phyloP scores from a whole-genome alignment of 495 filamentous ascomycete species.

The Penicillium samsonianum region DNA sequence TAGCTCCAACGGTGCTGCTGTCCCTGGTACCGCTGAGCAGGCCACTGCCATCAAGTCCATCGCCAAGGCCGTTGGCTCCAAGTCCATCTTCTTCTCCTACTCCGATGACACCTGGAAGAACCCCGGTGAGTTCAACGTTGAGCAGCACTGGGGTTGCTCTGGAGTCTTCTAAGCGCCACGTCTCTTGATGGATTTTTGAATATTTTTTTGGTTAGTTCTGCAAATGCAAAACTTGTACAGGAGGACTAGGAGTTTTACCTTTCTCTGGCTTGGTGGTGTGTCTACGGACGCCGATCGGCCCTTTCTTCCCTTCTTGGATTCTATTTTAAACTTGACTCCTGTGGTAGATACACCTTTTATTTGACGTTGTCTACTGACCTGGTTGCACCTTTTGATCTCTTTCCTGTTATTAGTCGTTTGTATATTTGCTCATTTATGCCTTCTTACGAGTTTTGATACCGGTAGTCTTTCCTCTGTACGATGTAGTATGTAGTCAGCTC shows the following conservation, averaged over 20 bases:
- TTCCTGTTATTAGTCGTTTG: slow-evolving; percentile 26
- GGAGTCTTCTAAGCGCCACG: slow-evolving; percentile 47
- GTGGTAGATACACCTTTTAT: slow-evolving; percentile 45
- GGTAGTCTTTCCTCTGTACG: slow-evolving; percentile 16
- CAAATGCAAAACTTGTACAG: slow-evolving; percentile 38
- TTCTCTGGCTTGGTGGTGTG: slow-evolving; percentile 17
- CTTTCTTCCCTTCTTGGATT: slow-evolving; percentile 22
- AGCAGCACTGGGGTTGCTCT: slow-evolving; percentile 75
- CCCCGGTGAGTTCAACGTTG: slow-evolving; percentile 66
- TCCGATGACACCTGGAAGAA: slow-evolving; percentile 81
- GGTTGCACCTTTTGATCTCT: slow-evolving; percentile 35
- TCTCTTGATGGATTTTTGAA: slow-evolving; percentile 22
- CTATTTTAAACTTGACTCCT: slow-evolving; percentile 33
- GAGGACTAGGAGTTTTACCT: slow-evolving; percentile 34
- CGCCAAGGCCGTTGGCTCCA: slow-evolving; percentile 51
- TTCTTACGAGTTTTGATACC: slow-evolving; percentile 24
- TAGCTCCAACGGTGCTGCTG: slow-evolving; percentile 65
- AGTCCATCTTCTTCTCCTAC: slow-evolving; percentile 78
- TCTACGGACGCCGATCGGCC: slow-evolving; percentile 1
- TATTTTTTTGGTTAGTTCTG: slow-evolving; percentile 18
- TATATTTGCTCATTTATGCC: slow-evolving; percentile 36
- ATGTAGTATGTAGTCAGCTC: not conserved
- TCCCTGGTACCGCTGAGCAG: slow-evolving; percentile 69
- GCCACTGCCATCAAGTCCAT: slow-evolving; percentile 68
- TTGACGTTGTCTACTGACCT: slow-evolving; percentile 38